Base-by-base conservation (phyloP, 2,329 filamentous ascomycete species). In the Stromatinia cepivora region DNA sequence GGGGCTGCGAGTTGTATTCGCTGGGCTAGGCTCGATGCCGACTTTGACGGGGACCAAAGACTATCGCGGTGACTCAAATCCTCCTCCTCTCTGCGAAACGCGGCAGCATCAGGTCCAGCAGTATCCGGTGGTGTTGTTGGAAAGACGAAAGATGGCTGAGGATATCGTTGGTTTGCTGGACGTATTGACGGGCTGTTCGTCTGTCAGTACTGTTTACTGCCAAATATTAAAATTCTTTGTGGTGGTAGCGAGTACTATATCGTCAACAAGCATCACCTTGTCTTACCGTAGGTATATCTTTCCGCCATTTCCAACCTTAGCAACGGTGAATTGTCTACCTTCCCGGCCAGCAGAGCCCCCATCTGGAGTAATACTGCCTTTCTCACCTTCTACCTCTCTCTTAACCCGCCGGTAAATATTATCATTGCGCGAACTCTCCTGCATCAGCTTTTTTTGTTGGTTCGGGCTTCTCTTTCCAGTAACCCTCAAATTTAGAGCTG, bases 221-320 rank as follows among this genome's bases (percentile, higher is more conserved):
- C 50, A 67, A 65, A 67, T 36, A 63, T 54, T 17, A 42, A 36
- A 36, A 52, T 58, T 71, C 59, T 50, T 64, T 56, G 48, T 56
- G 66, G 28, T 63, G 66, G 66, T 63, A 64, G 64, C 66, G 48
- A 56, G 54, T 31, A 63, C 59, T 50, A 50, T 57, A 54, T 65
- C 46, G 48, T 70, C 63, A 65, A 71, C 68, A 70, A 66, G 70
- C 69, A 71, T 72, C 68, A 71, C 69, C 72, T 70, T 76, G 48
- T 71, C 86, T 77, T 87, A 94, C 90, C 90, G 91, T 74, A 94
- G 79, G 79, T 93, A 94, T 79, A 94, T 92, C 78, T 89, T 88
- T 52, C 92, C 92, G 80, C 93, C 93, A 78, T 93, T 92, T 34
- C 91, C 91, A 70, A 94, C 91, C 79, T 93, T 94, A 64, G 90